A percentile compares a stretch with the other conserved stretches of the same genome.
These are phyloP conservation scores for Podosphaera leucotricha DNA, from an alignment of 2,329 filamentous ascomycete species.

Conservation along the genomic window DNA sequence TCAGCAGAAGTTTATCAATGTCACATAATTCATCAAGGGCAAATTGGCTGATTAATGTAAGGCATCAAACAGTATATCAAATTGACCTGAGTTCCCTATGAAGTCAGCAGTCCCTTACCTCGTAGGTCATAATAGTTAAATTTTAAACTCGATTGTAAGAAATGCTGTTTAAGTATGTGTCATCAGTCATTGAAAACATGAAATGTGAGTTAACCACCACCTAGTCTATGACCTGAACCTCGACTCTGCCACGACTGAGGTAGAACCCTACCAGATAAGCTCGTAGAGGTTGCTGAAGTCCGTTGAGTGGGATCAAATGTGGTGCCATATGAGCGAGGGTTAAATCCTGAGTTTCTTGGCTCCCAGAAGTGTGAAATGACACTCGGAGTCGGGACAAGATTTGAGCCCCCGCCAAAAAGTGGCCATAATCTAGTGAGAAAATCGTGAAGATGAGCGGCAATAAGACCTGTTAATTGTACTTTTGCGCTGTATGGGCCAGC, in stretches of 20 bases:
- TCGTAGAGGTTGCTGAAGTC: conserved; percentile 19
- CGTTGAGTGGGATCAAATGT: conserved; percentile 21
- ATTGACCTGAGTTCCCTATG: too few species aligned
- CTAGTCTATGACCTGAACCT: conserved; percentile 38
- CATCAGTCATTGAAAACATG: too few species aligned
- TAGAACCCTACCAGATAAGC: conserved; percentile 24
- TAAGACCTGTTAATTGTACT: conserved; percentile 49
- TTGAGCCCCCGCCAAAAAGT: conserved; percentile 62
- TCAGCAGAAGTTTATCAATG: too few species aligned
- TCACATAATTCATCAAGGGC: too few species aligned
- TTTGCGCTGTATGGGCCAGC: conserved; percentile 31
- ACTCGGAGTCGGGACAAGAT: conserved; percentile 48
- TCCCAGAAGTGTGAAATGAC: conserved; percentile 46
- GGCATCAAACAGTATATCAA: too few species aligned
- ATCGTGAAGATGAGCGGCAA: conserved; percentile 76
- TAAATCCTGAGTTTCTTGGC: conserved; percentile 20
- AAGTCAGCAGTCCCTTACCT: too few species aligned
- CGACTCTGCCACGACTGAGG: conserved; percentile 40
- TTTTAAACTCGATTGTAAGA: too few species aligned
- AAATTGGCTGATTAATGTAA: too few species aligned
- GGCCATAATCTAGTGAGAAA: conserved; percentile 79
- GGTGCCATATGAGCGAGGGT: conserved; percentile 36
- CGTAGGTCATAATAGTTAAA: too few species aligned
- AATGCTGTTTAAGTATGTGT: too few species aligned
- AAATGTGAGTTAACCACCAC: conserved; percentile 20